Evolutionary conservation across 2,329 filamentous ascomycete genomes (phyloP), one percentile per base, ranked within the genome.

Genomic region (Diaporthe sp.): DNA sequence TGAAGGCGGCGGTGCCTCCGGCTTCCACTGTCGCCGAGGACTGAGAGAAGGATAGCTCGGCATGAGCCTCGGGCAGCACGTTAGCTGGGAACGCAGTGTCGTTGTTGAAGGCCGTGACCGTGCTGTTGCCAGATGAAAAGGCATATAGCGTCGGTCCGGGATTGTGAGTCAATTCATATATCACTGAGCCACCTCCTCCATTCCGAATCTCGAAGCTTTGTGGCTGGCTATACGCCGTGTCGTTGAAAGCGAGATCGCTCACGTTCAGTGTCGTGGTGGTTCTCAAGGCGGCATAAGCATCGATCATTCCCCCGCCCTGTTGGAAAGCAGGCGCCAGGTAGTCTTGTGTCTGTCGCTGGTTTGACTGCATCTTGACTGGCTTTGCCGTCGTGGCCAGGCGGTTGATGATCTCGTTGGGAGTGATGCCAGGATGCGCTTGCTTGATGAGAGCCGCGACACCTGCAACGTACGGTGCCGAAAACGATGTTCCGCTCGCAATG

Each of bases 1-100:
- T 79, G 55, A 83, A 75, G 3, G 75, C 65, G 9, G 71, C 74
- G 4, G 73, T 75, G 51, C 69, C 59, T n/a, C 77, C 78, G 13
- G 80, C 80, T 19, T 79, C 77, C 47, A 53, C 63, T 5, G 77
- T 80, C 42, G 82, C 75, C 25, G 75, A 77, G 56, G 77, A 76
- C 25, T 77, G 73, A 30, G 73, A 73, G 39, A 81, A 78, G 13
- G 32, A 25, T 4, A 77, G 39, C 19, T 69, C 70, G 39, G 74
- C 75, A 22, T 70, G 71, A 3, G 75, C 76, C 8, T 78, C 76
- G 30, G 70, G 77, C 3, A 76, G 73, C 4, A 73, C 70, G 15
- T 76, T 76, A 1, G 17, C 35, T 19, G 61, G 35, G 35, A 68
- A 72, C 35, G 71, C 71, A 13, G 50, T 39, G 71, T 72, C 71